phyloP scores from a whole-genome alignment of 2,329 filamentous ascomycete genomes.

The Xylariales sp. region DNA sequence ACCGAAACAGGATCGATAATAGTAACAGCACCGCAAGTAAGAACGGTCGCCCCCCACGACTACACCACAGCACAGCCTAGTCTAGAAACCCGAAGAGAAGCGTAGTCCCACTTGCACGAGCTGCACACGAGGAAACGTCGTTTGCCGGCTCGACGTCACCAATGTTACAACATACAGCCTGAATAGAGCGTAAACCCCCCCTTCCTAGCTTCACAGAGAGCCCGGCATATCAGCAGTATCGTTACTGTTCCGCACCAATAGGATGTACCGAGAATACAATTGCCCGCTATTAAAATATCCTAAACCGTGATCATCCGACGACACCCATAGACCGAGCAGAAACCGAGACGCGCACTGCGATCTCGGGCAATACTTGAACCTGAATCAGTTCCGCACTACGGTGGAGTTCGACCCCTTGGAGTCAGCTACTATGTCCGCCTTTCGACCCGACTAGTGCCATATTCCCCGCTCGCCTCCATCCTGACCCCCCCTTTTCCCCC shows the following conservation, averaged over 20 bases:
- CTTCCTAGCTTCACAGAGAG: slow-evolving; percentile 19
- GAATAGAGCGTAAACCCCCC: slow-evolving; percentile 18
- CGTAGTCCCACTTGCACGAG: slow-evolving; percentile 9
- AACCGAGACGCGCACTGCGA: slow-evolving; percentile 7
- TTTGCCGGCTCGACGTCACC: slow-evolving; percentile 19
- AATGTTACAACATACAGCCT: slow-evolving; percentile 28
- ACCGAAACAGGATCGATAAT: neutral
- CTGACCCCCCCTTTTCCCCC: slow-evolving; percentile 28
- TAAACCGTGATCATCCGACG: slow-evolving; percentile 22
- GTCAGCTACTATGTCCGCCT: neutral
- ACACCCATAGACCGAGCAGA: slow-evolving; percentile 6
- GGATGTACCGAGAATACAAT: slow-evolving; percentile 2
- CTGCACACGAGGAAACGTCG: neutral
- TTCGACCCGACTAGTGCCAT: slow-evolving; percentile 16
- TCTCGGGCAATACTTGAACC: slow-evolving; percentile 13
- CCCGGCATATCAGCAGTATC: slow-evolving; percentile 15
- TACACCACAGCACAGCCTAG: neutral
- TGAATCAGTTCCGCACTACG: slow-evolving; percentile 3
- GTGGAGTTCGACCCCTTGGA: slow-evolving; percentile 16
- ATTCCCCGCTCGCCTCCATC: slow-evolving; percentile 34
- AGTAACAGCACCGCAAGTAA: slow-evolving; percentile 3
- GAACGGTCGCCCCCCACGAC: neutral
- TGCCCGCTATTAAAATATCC: neutral
- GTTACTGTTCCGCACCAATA: slow-evolving; percentile 27
- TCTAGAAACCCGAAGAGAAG: neutral